Evolutionary conservation across 169 alveolate species (phyloP), one percentile per base, ranked within the genome.

Genomic region (Plasmodium falciparum): DNA sequence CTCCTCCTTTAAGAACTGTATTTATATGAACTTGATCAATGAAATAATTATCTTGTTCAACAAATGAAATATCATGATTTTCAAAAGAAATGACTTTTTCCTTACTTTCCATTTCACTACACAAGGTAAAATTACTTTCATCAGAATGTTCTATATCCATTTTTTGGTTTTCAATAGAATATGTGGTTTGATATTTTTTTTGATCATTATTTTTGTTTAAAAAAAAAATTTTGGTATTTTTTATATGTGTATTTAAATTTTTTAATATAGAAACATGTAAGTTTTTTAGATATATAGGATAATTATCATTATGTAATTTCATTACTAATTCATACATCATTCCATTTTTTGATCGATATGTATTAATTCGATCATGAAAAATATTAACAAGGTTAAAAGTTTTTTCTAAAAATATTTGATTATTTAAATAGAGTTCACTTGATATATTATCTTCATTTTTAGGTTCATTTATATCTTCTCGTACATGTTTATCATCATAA

Each of bases 301-400:
- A 83, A 52, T 69, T 83, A 49, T 83, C 83, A 56, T 83, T 69
- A 83, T 83, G 80, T 69, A 83, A 58, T 15, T 83, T 69, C 29
- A 83, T 20, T n/a, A 62, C 59, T 69, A 83, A 83, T 83, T 83
- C 91, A 58, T 83, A 83, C 33, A 83, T 17, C 58, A 83, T 63
- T 58, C 66, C 45, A 39, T 83, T 67, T 3, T 67, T 83, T 49
- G 85, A 83, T 83, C 91, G 56, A 50, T 83, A 83, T 45, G 91
- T 83, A 69, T 83, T 83, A 56, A 83, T 83, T 69, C 69, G 52
- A 69, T 83, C 91, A 9, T 83, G 69, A 56, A 83, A 83, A 69
- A 83, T 83, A 49, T 69, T 83, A 15, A 72, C 83, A 50, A 83
- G 58, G 9, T 83, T 47, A 49, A 83, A 83, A 2, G 59, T 69